Base-by-base conservation (phyloP, 176 grass and related monocot species). In the Tuctoria greenei region DNA sequence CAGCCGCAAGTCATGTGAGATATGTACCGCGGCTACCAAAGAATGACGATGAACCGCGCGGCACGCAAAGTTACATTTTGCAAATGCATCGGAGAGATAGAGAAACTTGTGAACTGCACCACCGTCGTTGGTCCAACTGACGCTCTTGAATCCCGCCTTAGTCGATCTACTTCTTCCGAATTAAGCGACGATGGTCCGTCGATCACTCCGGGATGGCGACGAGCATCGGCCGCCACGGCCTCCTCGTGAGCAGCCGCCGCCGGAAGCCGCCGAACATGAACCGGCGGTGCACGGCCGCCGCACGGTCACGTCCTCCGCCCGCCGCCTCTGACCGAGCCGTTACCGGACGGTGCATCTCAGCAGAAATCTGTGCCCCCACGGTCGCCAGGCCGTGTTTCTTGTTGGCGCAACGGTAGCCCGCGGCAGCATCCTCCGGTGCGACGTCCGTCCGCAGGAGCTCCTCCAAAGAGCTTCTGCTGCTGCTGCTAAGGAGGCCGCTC, bases 121-220 rank as follows among this genome's bases (percentile, higher is more conserved):
- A 5, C 11, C 6, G 11, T 16, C n/a, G 41, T 36, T 73, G 71
- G 43, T 77, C 61, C 20, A 47, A 35, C 16, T 4, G 40, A 75
- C 73, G 18, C 42, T 10, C n/a, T 65, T 52, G 74, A 40, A 74
- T 18, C 23, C 17, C 34, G 9, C 2, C 5, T 56, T 56, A 2
- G 2, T 64, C 24, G 6, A 67, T 50, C 16, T 5, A 7, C 72
- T 37, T 9, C 72, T 37, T 12, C 67, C 64, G 9, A 36, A 31
- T 11, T 28, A 14, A 10, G 3, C 27, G 20, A n/a, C n/a, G n/a
- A n/a, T n/a, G n/a, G n/a, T n/a, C 31, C 2, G 31, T 2, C 31
- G 31, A 34, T 92, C 88, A 93, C 85, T 97, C 93, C 61, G 83
- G 90, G 85, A 97, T 97, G 82, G 90, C 90, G 58, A 88, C 90